Percentiles rank a stretch among this genome's conserved stretches.
These are phyloP conservation scores for Ganoderma boninense DNA, from an alignment of 1,284 basidiomycete species.

Conservation along the genomic window DNA sequence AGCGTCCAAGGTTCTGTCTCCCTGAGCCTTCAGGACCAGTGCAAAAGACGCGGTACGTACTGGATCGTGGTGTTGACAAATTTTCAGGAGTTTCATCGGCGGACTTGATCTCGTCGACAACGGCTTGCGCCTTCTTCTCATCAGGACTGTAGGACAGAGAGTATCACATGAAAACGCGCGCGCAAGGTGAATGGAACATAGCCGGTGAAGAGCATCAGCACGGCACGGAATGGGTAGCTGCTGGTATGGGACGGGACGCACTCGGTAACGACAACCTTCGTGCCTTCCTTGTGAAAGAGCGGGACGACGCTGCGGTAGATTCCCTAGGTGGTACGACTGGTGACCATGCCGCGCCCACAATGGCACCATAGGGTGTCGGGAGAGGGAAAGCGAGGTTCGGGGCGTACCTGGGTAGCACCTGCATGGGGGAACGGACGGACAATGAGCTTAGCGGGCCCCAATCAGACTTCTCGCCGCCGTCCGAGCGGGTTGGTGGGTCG, in stretches of 20 bases:
- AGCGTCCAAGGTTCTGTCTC: not conserved
- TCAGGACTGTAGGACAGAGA: conserved; percentile 59
- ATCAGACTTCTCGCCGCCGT: conserved; percentile 2
- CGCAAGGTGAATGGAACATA: not conserved
- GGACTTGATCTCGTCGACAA: conserved; percentile 79
- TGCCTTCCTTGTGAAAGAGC: conserved; percentile 85
- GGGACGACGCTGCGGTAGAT: conserved; percentile 80
- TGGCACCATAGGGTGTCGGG: conserved; percentile 9
- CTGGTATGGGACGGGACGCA: conserved; percentile 51
- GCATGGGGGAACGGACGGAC: conserved; percentile 14
- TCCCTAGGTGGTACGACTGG: conserved; percentile 53
- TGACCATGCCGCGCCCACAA: conserved; percentile 18
- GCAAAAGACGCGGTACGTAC: conserved; percentile 49
- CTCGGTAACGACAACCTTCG: conserved; percentile 88
- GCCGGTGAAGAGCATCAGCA: not conserved
- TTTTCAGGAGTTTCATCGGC: conserved; percentile 83
- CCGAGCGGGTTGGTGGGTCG: not conserved
- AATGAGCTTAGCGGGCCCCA: conserved; percentile 5
- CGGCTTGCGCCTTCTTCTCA: conserved; percentile 66
- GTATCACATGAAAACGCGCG: conserved; percentile 19
- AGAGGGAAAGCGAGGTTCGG: not conserved
- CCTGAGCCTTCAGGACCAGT: not conserved
- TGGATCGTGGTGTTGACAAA: conserved; percentile 79
- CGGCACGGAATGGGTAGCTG: not conserved
- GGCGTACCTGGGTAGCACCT: conserved; percentile 78